Conservation (phyloP, 2,329 filamentous ascomycete genomes). For the Sclerotinia sclerotiorum region DNA sequence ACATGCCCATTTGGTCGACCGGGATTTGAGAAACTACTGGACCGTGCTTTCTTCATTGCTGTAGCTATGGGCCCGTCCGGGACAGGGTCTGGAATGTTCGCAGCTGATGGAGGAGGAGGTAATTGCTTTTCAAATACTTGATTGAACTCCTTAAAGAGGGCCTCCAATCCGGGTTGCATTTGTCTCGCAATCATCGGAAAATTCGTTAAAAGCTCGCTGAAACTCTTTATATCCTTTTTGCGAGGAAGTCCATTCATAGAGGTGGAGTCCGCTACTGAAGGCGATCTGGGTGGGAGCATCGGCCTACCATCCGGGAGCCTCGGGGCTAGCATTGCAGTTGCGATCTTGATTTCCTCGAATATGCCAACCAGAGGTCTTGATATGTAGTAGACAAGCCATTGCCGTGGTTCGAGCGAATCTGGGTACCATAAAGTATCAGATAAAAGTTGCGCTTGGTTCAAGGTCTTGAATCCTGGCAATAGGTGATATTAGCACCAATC, state of each 20-base stretch:
- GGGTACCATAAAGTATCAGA: conserved; percentile 85
- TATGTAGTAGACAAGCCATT: conserved; percentile 97
- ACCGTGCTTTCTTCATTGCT: conserved; percentile 56
- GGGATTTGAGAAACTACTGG: conserved; percentile 47
- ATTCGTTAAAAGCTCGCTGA: conserved; percentile 82
- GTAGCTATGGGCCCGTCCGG: conserved; percentile 57
- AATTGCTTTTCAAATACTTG: conserved; percentile 81
- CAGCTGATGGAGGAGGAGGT: conserved; percentile 68
- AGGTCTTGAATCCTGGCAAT: conserved; percentile 76
- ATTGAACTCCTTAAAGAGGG: conserved; percentile 85
- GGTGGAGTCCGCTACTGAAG: conserved; percentile 27
- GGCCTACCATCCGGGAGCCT: conserved; percentile 42
- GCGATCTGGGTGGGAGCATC: conserved; percentile 28
- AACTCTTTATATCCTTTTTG: conserved; percentile 90
- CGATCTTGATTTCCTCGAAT: conserved; percentile 73
- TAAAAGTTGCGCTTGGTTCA: conserved; percentile 85
- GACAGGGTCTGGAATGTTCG: conserved; percentile 57
- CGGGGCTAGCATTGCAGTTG: conserved; percentile 60
- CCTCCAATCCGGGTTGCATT: conserved; percentile 90
- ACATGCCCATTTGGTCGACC: conserved; percentile 42
- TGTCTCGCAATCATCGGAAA: conserved; percentile 96
- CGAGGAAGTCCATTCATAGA: conserved; percentile 49
- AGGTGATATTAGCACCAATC: conserved; percentile 33
- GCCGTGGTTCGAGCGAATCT: conserved; percentile 81
- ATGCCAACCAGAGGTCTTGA: conserved; percentile 82